phyloP scores from a whole-genome alignment of 2,329 filamentous ascomycete species.

The Cephalotrichum gorgonifer region DNA sequence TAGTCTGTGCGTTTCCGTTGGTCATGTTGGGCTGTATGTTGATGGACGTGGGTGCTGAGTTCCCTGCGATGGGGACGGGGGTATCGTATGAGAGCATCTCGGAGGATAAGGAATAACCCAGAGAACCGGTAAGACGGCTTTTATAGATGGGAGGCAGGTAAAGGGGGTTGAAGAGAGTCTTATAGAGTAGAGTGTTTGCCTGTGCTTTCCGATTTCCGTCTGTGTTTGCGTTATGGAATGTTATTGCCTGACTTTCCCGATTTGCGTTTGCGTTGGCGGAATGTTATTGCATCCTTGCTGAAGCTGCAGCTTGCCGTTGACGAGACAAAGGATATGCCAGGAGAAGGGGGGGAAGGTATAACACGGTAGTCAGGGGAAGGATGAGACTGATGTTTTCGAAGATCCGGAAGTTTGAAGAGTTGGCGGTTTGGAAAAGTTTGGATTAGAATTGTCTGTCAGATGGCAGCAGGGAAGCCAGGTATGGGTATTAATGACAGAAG shows the following conservation, averaged over 20 bases:
- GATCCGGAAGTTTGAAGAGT: no score
- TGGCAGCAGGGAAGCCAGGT: no score
- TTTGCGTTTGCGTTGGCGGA: not conserved
- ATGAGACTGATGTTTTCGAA: no score
- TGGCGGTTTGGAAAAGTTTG: no score
- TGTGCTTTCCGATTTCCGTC: not conserved
- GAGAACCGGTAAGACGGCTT: not conserved
- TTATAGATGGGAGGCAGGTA: not conserved
- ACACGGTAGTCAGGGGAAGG: not conserved
- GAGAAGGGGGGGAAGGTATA: not conserved
- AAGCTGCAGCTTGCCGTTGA: no score
- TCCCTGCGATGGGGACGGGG: slow-evolving; percentile 31
- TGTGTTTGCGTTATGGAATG: not conserved
- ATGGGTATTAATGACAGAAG: no score
- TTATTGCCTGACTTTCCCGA: not conserved
- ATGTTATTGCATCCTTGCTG: not conserved
- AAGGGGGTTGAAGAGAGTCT: no score
- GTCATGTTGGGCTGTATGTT: slow-evolving; percentile 13
- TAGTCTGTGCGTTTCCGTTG: slow-evolving; percentile 14
- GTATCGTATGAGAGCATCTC: slow-evolving; percentile 41
- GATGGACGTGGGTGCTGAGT: slow-evolving; percentile 5
- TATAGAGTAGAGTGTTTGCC: not conserved
- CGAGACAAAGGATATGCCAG: no score
- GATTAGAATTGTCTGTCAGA: no score
- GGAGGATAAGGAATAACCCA: not conserved